phyloP scores from a whole-genome alignment of 2,329 filamentous ascomycete species.

The Fusarium mundagurra region DNA sequence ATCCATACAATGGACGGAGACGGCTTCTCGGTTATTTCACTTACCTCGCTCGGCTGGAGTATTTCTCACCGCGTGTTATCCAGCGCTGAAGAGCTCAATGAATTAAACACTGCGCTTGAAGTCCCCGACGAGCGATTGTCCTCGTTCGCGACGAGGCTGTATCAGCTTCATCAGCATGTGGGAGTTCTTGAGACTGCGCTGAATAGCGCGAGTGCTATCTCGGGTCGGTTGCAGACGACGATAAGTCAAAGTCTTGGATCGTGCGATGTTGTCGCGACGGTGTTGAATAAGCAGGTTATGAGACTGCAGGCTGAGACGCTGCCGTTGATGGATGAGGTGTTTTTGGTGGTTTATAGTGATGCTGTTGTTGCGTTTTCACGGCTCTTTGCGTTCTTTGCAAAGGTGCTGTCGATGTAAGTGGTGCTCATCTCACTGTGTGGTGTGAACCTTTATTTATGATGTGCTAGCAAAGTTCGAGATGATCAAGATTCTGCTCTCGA shows the following conservation, averaged over 20 bases:
- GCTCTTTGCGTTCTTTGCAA: constrained; percentile 39
- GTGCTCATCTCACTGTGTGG: neutral
- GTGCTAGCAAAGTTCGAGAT: constrained; percentile 22
- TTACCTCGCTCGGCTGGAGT: constrained; percentile 45
- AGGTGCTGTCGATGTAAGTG: constrained; percentile 40
- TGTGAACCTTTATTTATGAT: neutral
- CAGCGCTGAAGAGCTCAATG: constrained; percentile 44
- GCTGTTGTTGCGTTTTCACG: constrained; percentile 39
- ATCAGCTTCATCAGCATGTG: constrained; percentile 40
- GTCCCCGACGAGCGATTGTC: constrained; percentile 32
- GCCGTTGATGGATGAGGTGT: constrained; percentile 37
- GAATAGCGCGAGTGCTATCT: constrained; percentile 39
- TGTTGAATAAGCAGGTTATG: constrained; percentile 49
- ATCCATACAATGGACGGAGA: constrained; percentile 45
- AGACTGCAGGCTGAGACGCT: constrained; percentile 43
- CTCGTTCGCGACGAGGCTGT: constrained; percentile 37
- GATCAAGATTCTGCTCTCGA: constrained; percentile 41
- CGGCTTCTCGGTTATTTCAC: constrained; percentile 48
- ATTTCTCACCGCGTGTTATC: constrained; percentile 47
- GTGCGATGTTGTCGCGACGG: constrained; percentile 45
- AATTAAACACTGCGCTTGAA: constrained; percentile 34
- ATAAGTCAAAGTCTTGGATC: constrained; percentile 42
- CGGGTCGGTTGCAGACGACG: constrained; percentile 43
- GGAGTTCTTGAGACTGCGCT: constrained; percentile 43
- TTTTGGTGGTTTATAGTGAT: constrained; percentile 40